Conservation (phyloP, 129 eudicot species). For the Smallanthus sonchifolius region DNA sequence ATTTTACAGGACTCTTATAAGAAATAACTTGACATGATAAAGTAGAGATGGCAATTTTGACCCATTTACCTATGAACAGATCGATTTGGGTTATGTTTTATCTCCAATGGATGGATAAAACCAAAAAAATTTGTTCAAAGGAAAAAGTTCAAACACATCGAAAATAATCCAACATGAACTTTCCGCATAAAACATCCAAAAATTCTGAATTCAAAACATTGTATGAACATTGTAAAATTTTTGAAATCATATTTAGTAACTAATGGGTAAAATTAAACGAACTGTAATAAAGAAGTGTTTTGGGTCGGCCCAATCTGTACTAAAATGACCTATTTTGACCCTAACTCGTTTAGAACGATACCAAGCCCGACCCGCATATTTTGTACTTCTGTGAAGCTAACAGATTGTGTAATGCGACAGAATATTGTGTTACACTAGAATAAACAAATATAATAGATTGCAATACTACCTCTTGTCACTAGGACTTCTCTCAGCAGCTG, state of each 20-base stretch:
- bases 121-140: not conserved
- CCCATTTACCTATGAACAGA: not conserved
- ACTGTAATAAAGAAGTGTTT: not conserved
- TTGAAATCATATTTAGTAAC: not conserved
- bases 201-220: not conserved
- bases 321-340: not conserved
- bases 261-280: not conserved
- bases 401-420: not conserved
- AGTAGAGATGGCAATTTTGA: not conserved
- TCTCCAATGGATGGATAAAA: slow-evolving; percentile 30
- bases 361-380: not conserved
- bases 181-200: slow-evolving; percentile 29
- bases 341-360: not conserved
- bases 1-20: slow-evolving; percentile 20
- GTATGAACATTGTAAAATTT: not conserved
- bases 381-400: slow-evolving; percentile 5
- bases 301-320: too few relatives aligned
- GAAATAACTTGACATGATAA: slow-evolving; percentile 36
- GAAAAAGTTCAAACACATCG: not conserved
- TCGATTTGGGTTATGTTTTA: slow-evolving; percentile 10
- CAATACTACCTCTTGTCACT: slow-evolving; percentile 39
- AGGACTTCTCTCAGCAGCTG: slow-evolving; percentile 32
- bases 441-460: not conserved
- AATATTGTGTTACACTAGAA: not conserved
- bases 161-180: not conserved